These are phyloP conservation scores for Cladophialophora psammophila DNA, from an alignment of 2,329 filamentous ascomycete genomes.

Conservation along the genomic window DNA sequence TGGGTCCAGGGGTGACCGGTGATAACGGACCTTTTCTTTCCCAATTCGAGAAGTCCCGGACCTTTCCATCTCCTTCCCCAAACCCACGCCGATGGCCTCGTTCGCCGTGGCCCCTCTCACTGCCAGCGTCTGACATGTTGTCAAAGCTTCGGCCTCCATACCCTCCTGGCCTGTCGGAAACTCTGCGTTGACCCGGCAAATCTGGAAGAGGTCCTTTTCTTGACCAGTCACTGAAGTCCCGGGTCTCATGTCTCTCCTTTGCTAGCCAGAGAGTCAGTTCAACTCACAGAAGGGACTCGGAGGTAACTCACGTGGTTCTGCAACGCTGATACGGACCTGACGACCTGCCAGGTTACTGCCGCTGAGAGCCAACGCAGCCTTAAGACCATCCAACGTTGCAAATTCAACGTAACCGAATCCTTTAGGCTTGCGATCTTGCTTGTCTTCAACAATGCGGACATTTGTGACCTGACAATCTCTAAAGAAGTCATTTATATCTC, in stretches of 20 bases:
- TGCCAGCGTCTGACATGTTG: slow-evolving; percentile 61
- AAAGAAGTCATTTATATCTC: slow-evolving; percentile 86
- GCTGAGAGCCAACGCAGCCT: slow-evolving; percentile 85
- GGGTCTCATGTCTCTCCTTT: slow-evolving; percentile 79
- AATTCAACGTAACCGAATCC: slow-evolving; percentile 99
- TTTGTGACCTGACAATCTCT: slow-evolving; percentile 82
- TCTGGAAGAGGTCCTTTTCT: slow-evolving; percentile 89
- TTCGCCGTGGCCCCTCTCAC: slow-evolving; percentile 53
- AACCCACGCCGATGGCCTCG: slow-evolving; percentile 74
- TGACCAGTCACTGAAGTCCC: slow-evolving; percentile 89
- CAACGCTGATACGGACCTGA: slow-evolving; percentile 90
- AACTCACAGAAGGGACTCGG: background rate
- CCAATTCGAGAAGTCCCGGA: slow-evolving; percentile 87
- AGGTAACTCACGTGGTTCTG: slow-evolving; percentile 85
- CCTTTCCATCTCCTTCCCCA: slow-evolving; percentile 73
- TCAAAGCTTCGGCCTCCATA: slow-evolving; percentile 64
- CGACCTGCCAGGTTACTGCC: slow-evolving; percentile 85
- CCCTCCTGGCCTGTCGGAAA: slow-evolving; percentile 58
- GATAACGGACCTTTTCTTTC: slow-evolving; percentile 92
- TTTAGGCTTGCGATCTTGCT: slow-evolving; percentile 90
- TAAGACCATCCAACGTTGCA: slow-evolving; percentile 82
- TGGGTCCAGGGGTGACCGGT: slow-evolving; percentile 62
- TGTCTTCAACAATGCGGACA: slow-evolving; percentile 96
- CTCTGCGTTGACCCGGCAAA: slow-evolving; percentile 65
- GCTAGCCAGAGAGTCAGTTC: slow-evolving; percentile 59